Base-by-base conservation (phyloP, 371 early-diverging fungal genomes). In the Mortierella polycephala region DNA sequence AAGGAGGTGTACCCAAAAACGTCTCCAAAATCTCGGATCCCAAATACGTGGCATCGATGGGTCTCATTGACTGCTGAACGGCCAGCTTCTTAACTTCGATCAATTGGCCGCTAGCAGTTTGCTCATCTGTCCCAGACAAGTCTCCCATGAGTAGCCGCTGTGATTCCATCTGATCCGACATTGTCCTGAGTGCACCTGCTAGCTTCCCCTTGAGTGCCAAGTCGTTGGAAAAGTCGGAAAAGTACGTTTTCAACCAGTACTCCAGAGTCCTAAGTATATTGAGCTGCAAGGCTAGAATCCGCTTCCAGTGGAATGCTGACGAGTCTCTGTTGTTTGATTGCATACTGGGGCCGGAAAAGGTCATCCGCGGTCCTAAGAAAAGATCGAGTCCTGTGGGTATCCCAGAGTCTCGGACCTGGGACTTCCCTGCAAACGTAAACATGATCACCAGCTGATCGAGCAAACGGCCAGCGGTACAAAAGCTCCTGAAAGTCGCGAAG, bases 191-290 rank as follows among this genome's bases (percentile, higher is more conserved):
- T 5, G 71, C 64, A 11, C 67, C 68, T 8, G 57, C 47, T 16
- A 81, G 39, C 18, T 64, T 59, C 14, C 66, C 54, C 62, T 65
- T 71, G 30, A 82, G 55, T 18, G 84, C 77, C 11, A 86, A 67
- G 62, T 89, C 85, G 55, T 93, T 92, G 13, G 90, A 67, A 73
- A 94, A 92, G 68, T 94, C 94, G 56, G 85, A 82, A 62, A 88
- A 84, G 64, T 89, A 88, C 23, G 85, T 76, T 41, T 82, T 75
- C 12, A 91, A 63, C 94, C 94, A 94, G 64, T 89, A 88, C 44
- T 88, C 69, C 64, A 92, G 64, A n/a, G 91, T 61, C 52, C 88
- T 84, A 1, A 92, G 69, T 16, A 90, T 75, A 9, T 81, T 82
- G 1, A 74, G 67, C 50, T 88, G 87, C 18, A 85, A 76, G 44